These are phyloP conservation scores for Mycogone perniciosa DNA, from an alignment of 2,329 filamentous ascomycete species.

Conservation along the genomic window DNA sequence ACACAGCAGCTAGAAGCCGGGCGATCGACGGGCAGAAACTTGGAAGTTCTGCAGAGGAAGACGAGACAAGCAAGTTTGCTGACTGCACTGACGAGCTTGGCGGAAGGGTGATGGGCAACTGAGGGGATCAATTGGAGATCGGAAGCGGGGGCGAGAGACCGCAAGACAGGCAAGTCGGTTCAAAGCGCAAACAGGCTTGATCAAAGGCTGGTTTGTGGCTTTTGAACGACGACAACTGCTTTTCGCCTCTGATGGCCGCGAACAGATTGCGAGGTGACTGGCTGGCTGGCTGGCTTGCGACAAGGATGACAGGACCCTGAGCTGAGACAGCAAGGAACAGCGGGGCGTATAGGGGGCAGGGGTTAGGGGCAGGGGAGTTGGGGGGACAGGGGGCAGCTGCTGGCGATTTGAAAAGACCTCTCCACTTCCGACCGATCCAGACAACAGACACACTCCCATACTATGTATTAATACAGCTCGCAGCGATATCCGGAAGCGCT, in stretches of 20 bases:
- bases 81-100: no score
- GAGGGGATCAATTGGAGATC: constrained; percentile 7
- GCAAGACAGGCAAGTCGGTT: not conserved
- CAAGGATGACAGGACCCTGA: constrained; percentile 9
- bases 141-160: constrained; percentile 2
- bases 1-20: not conserved
- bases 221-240: not conserved
- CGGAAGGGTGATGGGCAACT: not conserved
- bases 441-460: no score
- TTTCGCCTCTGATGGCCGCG: constrained; percentile 8
- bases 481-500: no score
- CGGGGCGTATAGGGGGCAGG: not conserved
- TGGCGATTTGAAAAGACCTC: no score
- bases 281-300: constrained; percentile 2
- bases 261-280: constrained; percentile 9
- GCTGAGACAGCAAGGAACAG: constrained; percentile 11
- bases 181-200: constrained; percentile 3
- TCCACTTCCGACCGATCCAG: no score
- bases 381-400: not conserved
- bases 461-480: no score
- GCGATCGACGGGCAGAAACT: no score
- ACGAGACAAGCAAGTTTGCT: not conserved
- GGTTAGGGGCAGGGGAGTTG: not conserved
- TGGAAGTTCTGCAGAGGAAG: not conserved
- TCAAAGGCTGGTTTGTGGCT: constrained; percentile 4